These are phyloP conservation scores for Silene latifolia DNA, from an alignment of 148 eudicot genomes.

Conservation along the genomic window DNA sequence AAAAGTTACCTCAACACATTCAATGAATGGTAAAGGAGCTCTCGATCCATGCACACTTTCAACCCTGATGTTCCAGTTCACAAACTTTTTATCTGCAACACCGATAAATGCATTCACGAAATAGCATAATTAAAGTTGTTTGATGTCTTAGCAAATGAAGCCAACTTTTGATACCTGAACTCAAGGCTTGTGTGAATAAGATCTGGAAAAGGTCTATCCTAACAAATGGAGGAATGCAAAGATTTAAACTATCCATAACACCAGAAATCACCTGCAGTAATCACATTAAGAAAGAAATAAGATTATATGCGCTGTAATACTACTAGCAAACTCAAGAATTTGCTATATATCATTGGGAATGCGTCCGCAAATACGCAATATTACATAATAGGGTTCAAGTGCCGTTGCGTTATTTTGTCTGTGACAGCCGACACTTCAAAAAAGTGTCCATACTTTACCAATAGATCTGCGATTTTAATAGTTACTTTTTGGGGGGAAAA, in stretches of 20 bases:
- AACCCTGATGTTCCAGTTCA: slow-evolving; percentile 82
- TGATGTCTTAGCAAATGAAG: background rate
- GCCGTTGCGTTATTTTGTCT: background rate
- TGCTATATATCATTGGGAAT: background rate
- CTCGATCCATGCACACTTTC: slow-evolving; percentile 70
- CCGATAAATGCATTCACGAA: background rate
- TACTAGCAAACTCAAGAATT: background rate
- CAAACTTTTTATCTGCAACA: slow-evolving; percentile 61
- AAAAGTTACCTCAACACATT: slow-evolving; percentile 59
- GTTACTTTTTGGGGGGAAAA: background rate
- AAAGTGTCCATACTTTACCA: background rate
- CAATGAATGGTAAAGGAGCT: slow-evolving; percentile 78
- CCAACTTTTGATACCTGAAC: slow-evolving; percentile 50
- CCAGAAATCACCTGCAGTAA: slow-evolving; percentile 70
- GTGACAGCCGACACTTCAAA: background rate
- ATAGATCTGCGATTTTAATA: background rate
- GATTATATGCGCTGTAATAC: background rate
- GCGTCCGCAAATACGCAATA: background rate
- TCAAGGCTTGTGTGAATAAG: slow-evolving; percentile 50
- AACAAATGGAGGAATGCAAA: slow-evolving; percentile 77
- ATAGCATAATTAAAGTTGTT: background rate
- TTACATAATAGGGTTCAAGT: no score
- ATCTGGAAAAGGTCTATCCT: slow-evolving; percentile 81
- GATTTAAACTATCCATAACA: slow-evolving; percentile 61
- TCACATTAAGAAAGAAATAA: slow-evolving; percentile 13